phyloP scores from a whole-genome alignment of 108 stramenopile genomes.

The Schizochytrium sp. region DNA sequence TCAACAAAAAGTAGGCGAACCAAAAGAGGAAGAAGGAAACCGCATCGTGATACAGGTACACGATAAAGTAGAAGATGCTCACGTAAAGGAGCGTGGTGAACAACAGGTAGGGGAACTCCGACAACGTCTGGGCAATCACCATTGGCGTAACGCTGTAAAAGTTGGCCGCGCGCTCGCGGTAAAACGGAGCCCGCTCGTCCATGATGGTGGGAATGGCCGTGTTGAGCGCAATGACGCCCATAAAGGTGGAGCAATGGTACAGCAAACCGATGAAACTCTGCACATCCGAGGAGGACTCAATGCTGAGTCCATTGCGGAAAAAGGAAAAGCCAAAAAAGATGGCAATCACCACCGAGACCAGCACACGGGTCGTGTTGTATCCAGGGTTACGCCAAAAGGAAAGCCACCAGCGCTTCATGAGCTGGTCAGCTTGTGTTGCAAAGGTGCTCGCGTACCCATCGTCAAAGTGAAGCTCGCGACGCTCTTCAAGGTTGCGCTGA shows the following conservation, averaged over 20 bases:
- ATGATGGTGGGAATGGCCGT: conserved; percentile 44
- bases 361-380: conserved; percentile 39
- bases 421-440: not conserved
- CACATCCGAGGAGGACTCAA: not conserved
- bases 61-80: conserved; percentile 1
- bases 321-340: conserved; percentile 40
- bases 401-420: not conserved
- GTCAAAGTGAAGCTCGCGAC: not conserved
- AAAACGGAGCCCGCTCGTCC: conserved; percentile 45
- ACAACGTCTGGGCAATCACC: not conserved
- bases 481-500: not conserved
- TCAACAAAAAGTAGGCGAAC: not conserved
- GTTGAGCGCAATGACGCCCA: conserved; percentile 40
- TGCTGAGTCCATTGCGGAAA: not conserved
- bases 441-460: not conserved
- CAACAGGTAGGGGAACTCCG: not conserved
- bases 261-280: not conserved
- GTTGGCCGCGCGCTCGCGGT: conserved; percentile 44
- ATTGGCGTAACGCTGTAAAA: conserved; percentile 25
- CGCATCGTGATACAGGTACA: not conserved
- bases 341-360: conserved; percentile 29
- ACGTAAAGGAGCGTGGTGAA: not conserved
- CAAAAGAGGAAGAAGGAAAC: not conserved
- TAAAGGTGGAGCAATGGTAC: not conserved
- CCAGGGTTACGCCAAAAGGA: conserved; percentile 47